Evolutionary conservation across 83 land plant species (phyloP), one percentile per base, ranked within the genome.

Genomic region (Larix sibirica): DNA sequence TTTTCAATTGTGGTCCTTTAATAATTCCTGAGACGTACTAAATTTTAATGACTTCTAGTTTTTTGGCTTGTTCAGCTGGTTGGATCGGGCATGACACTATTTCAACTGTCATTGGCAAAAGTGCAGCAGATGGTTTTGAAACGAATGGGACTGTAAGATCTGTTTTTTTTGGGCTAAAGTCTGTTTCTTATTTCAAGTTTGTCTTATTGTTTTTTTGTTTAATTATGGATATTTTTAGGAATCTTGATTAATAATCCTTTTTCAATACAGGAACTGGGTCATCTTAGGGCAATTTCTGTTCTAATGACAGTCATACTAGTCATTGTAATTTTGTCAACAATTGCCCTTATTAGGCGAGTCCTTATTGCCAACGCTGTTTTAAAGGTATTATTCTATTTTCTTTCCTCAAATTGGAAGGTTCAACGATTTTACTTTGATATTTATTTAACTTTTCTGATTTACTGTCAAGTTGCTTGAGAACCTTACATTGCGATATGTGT

Each of bases 21-120:
- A 6, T 12, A 61, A 44, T 81, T 80, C 47, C 16, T 67, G 13
- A 42, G 56, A 71, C 24, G 5, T 69, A 40, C n/a, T 28, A 44
- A 17, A 36, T n/a, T 60, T 56, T 54, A 82, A 67, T 83, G 28
- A 36, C 13, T 50, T 65, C 23, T 79, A n/a, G 6, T 50, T 24
- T 23, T 23, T 36, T 42, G 71, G 60, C 62, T 79, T 79, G 80
- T 82, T 73, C 81, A 96, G 98, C 96, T 88, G 99, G 99, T 40
- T 96, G 99, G 99, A 94, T 94, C 79, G 97, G 99, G 20, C 85
- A 90, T 80, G 97, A 91, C 87, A 92, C 90, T 16, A 76, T 96
- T 36, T 83, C 99, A 10, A 91, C 92, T 61, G 91, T 96, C 50
- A 88, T 96, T 81, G 99, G 99, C 42, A 85, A 84, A 70, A 89